Percentiles rank a stretch among this genome's conserved stretches.
Conservation (phyloP, 2,329 filamentous ascomycete genomes). For the Apiospora aurea region DNA sequence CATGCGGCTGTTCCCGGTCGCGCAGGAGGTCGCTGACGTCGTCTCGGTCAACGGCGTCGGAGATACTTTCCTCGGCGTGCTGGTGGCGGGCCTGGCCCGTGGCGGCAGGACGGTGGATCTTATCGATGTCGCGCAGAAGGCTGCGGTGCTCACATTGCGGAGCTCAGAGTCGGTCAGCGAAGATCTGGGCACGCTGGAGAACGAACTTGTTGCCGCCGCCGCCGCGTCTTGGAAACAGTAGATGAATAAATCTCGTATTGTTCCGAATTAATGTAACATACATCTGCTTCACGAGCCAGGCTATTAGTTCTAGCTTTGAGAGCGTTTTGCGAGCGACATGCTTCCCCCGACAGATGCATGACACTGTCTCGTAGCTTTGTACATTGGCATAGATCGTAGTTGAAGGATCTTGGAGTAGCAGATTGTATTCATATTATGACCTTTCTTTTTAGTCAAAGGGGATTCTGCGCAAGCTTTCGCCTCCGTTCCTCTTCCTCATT, state of each 20-base stretch:
- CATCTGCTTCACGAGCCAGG: background rate
- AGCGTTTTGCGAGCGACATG: too few species aligned
- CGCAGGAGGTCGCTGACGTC: slow-evolving; percentile 71
- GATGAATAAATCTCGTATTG: background rate
- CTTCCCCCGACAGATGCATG: too few species aligned
- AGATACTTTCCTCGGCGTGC: slow-evolving; percentile 86
- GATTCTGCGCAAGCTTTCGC: slow-evolving; percentile 71
- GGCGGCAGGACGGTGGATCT: slow-evolving; percentile 64
- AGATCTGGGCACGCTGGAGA: slow-evolving; percentile 55
- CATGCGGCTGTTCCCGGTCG: slow-evolving; percentile 74
- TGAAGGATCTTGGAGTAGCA: background rate
- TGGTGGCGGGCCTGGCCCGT: slow-evolving; percentile 79
- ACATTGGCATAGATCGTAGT: background rate
- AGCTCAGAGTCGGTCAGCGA: slow-evolving; percentile 76
- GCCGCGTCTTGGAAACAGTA: slow-evolving; percentile 24
- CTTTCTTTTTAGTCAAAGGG: slow-evolving; percentile 72
- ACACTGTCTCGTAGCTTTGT: background rate
- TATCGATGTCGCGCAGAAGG: slow-evolving; percentile 82
- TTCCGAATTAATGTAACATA: background rate
- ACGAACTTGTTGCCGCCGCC: slow-evolving; percentile 41
- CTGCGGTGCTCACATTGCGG: slow-evolving; percentile 79
- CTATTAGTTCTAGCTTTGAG: background rate
- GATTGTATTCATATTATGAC: background rate
- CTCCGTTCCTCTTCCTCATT: slow-evolving; percentile 75
- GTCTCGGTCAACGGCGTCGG: slow-evolving; percentile 94